Base-by-base conservation (phyloP, 805 yeast genomes). In the Maudiozyma saulgeensis region DNA sequence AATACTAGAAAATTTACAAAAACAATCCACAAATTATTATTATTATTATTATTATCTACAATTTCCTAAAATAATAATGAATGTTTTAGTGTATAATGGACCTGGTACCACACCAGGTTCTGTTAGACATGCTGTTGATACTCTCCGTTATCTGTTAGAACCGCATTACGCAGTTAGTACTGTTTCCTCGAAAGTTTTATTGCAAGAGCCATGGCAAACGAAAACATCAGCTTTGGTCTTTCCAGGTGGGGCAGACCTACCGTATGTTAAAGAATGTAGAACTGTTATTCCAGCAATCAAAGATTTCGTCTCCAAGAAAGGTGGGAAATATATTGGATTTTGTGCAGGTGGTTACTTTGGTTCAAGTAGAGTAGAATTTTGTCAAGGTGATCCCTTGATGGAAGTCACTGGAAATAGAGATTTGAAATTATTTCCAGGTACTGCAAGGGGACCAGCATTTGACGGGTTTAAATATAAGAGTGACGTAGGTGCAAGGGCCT, bases 241-340 rank as follows among this genome's bases (percentile, higher is more conserved):
- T 26, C 99, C 99, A 0, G 99, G 99, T 4, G 99, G 99, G 7
- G 97, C 98, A 0, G 99, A 93, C 63, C 69, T 88, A 46, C 97
- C 97, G 0, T 79, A 83, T 56, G 87, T 96, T 54, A 71, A 74
- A 47, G 78, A 76, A 4, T 75, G 95, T 53, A 81, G 84, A 59
- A 91, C 95, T 1, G 68, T 66, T 1, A 87, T 89, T 0, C 86
- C 83, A 58, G 58, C 68, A 9, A 70, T 73, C 38, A 86, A 88
- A 53, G 64, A 69, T 26, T 78, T 78, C 45, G 88, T 74, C 56
- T 88, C 88, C 1, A 71, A 80, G 31, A 71, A 73, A 48, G 99
- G 98, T 31, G 99, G 99, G 1, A 70, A 73, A 45, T 88, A 71
- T 59, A 65, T 91, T 19, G 99, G 99, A 0, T 79, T 93, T 54